Base-by-base conservation (phyloP, 768 basidiomycete genomes). In the Scleroderma citrinum region DNA sequence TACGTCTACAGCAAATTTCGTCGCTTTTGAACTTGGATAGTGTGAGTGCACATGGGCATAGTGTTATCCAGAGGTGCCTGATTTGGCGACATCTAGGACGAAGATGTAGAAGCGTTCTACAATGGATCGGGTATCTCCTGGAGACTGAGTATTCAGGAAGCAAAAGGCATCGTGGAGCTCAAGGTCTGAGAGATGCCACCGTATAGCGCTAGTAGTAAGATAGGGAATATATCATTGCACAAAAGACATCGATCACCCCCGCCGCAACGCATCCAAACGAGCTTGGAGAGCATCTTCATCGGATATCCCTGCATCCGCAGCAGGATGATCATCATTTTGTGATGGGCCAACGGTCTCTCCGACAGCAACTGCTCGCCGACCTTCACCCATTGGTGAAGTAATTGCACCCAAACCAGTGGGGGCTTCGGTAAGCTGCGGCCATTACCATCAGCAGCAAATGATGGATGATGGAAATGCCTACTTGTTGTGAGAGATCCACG, bases 281-380 rank as follows among this genome's bases (percentile, higher is more conserved):
- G 93, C 92, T 69, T 98, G 96, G 46, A 99, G 75, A 34, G 88
- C 90, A 64, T 96, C 94, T 68, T 97, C 89, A 56, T 94, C 95
- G 1, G 83, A 76, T 54, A 71, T 61, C 31, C 69, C 72, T 30
- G 64, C 74, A 16, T 71, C 72, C 17, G 67, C 69, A 5, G 66
- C 66, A 36, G 56, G 64, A 21, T 68, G 71, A 17, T 71, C 72
- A 21, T 68, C 69, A 36, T 64, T 66, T 17, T 71, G 68, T 13
- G 71, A 48, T 51, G 44, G 59, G 5, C 57, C 58, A 7, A 48
- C 43, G 26, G 76, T 64, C 52, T 89, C 90, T 13, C 92, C 95
- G 20, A 97, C 66, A 3, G 92, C 93, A 8, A 99, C 87, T 1
- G 93, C 81, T 61, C 85, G 85, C 49, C 85, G 81, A 45, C 74